Conservation (phyloP, 768 basidiomycete species). For the Pleurotus salmoneostramineus region DNA sequence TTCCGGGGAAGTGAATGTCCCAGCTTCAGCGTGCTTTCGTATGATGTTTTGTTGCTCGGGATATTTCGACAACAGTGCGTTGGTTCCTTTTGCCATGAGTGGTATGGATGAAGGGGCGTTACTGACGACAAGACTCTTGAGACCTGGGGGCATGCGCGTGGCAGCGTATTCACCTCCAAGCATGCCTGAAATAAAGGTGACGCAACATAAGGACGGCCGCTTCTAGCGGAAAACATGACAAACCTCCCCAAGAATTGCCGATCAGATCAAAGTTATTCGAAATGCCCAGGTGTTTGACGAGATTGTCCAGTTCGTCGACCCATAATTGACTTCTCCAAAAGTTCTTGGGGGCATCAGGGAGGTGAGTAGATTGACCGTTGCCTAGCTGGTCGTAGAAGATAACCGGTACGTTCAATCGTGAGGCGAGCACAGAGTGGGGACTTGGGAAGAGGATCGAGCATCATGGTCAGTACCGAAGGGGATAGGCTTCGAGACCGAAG, state of each 20-base stretch:
- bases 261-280: slow-evolving; percentile 35
- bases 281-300: slow-evolving; percentile 39
- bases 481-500: neutral
- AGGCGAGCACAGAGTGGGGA: neutral
- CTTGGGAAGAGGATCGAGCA: neutral
- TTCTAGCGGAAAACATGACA: neutral
- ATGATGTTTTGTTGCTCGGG: neutral
- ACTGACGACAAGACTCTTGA: slow-evolving; percentile 41
- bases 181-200: slow-evolving; percentile 26
- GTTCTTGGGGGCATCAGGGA: slow-evolving; percentile 25
- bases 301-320: slow-evolving; percentile 48
- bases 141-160: slow-evolving; percentile 34
- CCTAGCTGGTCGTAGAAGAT: slow-evolving; percentile 53
- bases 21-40: neutral
- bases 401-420: slow-evolving; percentile 22
- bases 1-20: slow-evolving; percentile 15
- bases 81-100: neutral
- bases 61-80: neutral
- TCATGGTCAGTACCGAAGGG: neutral
- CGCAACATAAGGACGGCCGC: neutral
- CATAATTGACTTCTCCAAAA: slow-evolving; percentile 50
- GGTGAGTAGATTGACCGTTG: slow-evolving; percentile 39
- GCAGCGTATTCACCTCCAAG: slow-evolving; percentile 38
- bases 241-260: slow-evolving; percentile 54
- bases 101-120: slow-evolving; percentile 34